phyloP scores from a whole-genome alignment of 2,329 filamentous ascomycete genomes.

The Torrubiellomyces zombiae region DNA sequence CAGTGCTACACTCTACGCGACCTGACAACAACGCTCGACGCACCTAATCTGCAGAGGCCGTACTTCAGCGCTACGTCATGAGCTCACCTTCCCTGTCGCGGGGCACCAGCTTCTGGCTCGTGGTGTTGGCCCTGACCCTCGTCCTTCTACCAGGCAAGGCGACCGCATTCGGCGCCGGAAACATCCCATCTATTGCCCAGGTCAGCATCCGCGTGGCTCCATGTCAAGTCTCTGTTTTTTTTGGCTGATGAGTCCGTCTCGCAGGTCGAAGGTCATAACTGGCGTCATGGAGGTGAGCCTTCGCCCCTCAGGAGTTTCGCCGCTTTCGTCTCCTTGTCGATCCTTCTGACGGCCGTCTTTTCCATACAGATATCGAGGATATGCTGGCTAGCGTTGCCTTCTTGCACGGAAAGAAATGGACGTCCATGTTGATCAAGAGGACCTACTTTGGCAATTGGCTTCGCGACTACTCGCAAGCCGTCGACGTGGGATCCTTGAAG shows the following conservation, averaged over 20 bases:
- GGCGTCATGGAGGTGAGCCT: slow-evolving; percentile 45
- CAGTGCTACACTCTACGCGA: no score
- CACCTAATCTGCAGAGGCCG: background rate
- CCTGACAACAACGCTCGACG: no score
- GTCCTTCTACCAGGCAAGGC: slow-evolving; percentile 39
- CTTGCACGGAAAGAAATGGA: slow-evolving; percentile 72
- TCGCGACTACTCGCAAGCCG: slow-evolving; percentile 68
- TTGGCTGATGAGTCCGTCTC: no score
- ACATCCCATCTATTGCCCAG: slow-evolving; percentile 48
- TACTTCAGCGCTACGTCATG: slow-evolving; percentile 23
- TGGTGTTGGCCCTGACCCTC: slow-evolving; percentile 35
- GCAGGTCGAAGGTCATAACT: slow-evolving; percentile 51
- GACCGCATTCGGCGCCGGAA: slow-evolving; percentile 51
- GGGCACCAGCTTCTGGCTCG: slow-evolving; percentile 32
- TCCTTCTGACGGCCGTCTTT: slow-evolving; percentile 1
- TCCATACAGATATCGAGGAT: slow-evolving; percentile 54
- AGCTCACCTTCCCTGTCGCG: slow-evolving; percentile 28
- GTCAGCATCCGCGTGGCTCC: no score
- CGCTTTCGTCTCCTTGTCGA: no score
- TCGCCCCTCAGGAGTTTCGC: no score
- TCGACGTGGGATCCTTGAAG: slow-evolving; percentile 68
- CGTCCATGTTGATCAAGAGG: slow-evolving; percentile 57
- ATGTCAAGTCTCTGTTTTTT: no score
- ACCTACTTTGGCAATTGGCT: slow-evolving; percentile 82
- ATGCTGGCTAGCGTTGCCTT: slow-evolving; percentile 64